Evolutionary conservation across 2,329 filamentous ascomycete genomes (phyloP), one percentile per base, ranked within the genome.

Genomic region (Fonsecaea multimorphosa): DNA sequence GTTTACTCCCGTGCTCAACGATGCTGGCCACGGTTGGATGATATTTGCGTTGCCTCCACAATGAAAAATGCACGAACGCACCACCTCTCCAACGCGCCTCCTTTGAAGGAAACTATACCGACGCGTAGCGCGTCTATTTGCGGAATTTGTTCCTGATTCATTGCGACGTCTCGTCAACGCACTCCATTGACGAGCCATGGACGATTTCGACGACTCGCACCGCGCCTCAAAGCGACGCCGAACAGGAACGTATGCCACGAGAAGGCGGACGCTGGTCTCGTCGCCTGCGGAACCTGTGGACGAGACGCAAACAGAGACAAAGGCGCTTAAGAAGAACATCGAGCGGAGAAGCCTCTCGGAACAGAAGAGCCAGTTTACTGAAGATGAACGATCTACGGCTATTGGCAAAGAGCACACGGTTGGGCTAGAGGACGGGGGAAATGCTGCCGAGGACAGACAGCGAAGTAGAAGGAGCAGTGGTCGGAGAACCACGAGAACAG

Each of bases 141-240:
- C 19, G 44, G 44, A 49, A 49, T 24, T 2, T 49, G 22, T 49
- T 49, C 44, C 44, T 27, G 44, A 27, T 54, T 14, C 1, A 12
- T 34, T 54, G 27, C 52, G 5, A 56, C 36, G 34, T 52, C 29
- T 24, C 19, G 34, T 34, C 24, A 36, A 36, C 19, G 22, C 19
- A 14, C 9, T 16, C 44, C 19, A 27, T 24, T 49, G 44, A 49
- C 44, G 8, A 49, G 22, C n/a, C 24, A 66, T 68, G 61, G 58
- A 54, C 14, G 58, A 63, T 34, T 68, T 68, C 44, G 66, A 70
- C 27, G 24, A 66, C 12, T 67, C 70, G 16, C 68, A 68, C 36
- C 68, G 66, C 34, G 44, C 62, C 16, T 62, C 70, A 5, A 72
- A 72, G 65, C 69, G 71, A n/a, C 53, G 64, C 58, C 59, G 68